Evolutionary conservation across 2,329 filamentous ascomycete species (phyloP).

Genomic region (Fusarium sp.): DNA sequence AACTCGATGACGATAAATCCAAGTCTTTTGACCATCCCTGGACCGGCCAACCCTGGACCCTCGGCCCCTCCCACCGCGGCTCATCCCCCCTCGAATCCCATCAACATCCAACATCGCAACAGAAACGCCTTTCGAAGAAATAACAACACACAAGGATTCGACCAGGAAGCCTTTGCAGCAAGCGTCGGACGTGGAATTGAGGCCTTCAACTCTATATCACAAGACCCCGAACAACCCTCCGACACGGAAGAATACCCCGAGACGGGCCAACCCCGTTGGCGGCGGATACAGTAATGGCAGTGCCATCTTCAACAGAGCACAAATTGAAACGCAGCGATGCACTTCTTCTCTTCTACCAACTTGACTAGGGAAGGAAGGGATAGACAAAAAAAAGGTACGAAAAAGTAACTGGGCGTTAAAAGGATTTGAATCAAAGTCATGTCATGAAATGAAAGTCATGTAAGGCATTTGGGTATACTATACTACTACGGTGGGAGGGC

Average conservation of each 20-base stretch:
- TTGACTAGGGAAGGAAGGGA: neutral
- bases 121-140: neutral
- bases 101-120: neutral
- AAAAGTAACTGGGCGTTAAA: neutral
- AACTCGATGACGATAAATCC: neutral
- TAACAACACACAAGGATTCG: neutral
- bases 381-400: neutral
- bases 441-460: neutral
- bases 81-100: neutral
- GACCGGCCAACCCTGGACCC: neutral
- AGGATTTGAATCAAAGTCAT: neutral
- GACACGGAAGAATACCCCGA: neutral
- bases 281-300: neutral
- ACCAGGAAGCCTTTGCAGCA: neutral
- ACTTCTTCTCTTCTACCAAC: neutral
- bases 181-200: neutral
- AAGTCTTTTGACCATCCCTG: neutral
- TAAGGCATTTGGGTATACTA: neutral
- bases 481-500: neutral
- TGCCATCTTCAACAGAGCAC: neutral
- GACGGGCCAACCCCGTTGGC: neutral
- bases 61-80: neutral
- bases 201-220: neutral
- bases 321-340: neutral
- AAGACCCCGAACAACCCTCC: neutral